Evolutionary conservation across 495 filamentous ascomycete species (phyloP).

Genomic region (Usnea hakonensis): DNA sequence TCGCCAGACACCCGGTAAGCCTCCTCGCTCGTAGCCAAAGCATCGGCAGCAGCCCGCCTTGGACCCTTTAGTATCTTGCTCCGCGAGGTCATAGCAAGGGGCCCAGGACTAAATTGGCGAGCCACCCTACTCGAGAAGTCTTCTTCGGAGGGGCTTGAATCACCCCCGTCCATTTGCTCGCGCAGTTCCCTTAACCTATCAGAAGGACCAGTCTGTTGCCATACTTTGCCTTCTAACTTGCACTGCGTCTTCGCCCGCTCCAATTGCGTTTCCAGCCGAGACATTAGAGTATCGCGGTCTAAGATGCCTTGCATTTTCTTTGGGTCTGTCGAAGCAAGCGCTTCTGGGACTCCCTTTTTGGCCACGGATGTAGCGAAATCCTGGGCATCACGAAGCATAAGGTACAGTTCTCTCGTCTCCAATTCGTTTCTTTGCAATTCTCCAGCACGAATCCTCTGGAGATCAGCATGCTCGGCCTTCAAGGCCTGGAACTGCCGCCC

Average conservation of each 20-base stretch:
- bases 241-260: slow-evolving; percentile 97
- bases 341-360: slow-evolving; percentile 55
- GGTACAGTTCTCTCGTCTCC: slow-evolving; percentile 91
- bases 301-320: slow-evolving; percentile 85
- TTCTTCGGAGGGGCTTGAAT: slow-evolving; percentile 36
- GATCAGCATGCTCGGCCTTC: slow-evolving; percentile 80
- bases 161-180: slow-evolving; percentile 80
- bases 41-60: slow-evolving; percentile 33
- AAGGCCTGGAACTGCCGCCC: slow-evolving; percentile 74
- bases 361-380: slow-evolving; percentile 86
- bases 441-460: slow-evolving; percentile 79
- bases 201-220: slow-evolving; percentile 81
- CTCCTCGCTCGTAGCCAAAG: slow-evolving; percentile 36
- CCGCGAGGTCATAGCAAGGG: slow-evolving; percentile 58
- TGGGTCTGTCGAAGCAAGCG: slow-evolving; percentile 53
- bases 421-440: slow-evolving; percentile 92
- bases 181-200: slow-evolving; percentile 86
- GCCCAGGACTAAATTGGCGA: slow-evolving; percentile 43
- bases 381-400: slow-evolving; percentile 97
- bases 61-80: slow-evolving; percentile 55
- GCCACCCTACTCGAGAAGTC: slow-evolving; percentile 46
- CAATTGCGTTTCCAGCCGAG: slow-evolving; percentile 84
- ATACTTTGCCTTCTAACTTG: slow-evolving; percentile 91
- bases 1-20: slow-evolving; percentile 38
- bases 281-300: slow-evolving; percentile 86